Base-by-base conservation (phyloP, 345 rosid genomes). In the Euphorbia lathyris region DNA sequence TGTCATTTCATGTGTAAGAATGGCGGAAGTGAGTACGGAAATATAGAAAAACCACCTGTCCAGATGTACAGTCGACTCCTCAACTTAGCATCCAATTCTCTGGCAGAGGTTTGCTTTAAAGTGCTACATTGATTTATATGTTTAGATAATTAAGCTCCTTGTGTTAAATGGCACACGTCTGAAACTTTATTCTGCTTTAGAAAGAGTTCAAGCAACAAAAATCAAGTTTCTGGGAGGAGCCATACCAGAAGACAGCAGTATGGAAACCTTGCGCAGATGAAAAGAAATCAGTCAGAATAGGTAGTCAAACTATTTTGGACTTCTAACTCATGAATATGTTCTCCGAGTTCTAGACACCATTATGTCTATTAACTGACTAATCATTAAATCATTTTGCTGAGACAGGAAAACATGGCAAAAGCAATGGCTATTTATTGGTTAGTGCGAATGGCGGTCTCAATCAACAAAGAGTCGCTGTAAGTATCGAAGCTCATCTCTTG, bases 361-460 rank as follows among this genome's bases (percentile, higher is more conserved):
- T 66, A 17, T 66, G n/a, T n/a, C n/a, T n/a, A n/a, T n/a, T n/a
- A n/a, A n/a, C n/a, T n/a, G 48, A 59, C 62, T 43, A 51, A 72
- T 56, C 58, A 17, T 65, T 60, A 27, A 40, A 58, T 52, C 66
- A 27, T 42, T 71, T 57, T 70, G 29, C 20, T 47, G 80, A 58
- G 56, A 76, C 81, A 86, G 91, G 68, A 76, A 85, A 76, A 76
- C 74, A 76, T 60, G 76, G 22, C 2, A 68, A 76, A 61, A 81
- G 69, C 48, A 89, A 87, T 77, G 96, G 98, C 68, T 91, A 88
- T 73, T 73, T 90, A 43, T 64, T 87, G 78, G 88, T 94, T 65
- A 91, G 95, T 80, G 96, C 97, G 45, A 91, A 91, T 71, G 98
- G 97, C 12, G 97, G 96, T 55, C 97, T 94, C 68, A 91, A 94